phyloP scores from a whole-genome alignment of 345 rosid species.

The Gossypium sturtianum region DNA sequence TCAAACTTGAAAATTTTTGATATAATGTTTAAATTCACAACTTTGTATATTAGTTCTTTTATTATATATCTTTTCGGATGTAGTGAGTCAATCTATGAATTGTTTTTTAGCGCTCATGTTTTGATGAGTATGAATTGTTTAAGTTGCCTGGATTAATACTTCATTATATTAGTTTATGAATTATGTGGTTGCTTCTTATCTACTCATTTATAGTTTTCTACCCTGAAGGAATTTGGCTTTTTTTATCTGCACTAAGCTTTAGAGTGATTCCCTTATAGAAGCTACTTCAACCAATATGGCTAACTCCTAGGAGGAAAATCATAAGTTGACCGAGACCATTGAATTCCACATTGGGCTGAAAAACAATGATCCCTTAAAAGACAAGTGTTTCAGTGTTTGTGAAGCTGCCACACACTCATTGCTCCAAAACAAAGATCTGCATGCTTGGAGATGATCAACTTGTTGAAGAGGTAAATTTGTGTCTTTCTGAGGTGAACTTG shows the following conservation, averaged over 20 bases:
- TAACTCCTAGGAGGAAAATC: neutral
- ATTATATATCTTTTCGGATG: neutral
- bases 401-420: too few relatives aligned
- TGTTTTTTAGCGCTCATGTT: neutral
- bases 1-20: too few relatives aligned
- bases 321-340: neutral
- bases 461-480: neutral
- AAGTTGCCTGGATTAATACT: neutral
- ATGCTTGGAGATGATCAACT: too few relatives aligned
- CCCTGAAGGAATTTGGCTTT: neutral
- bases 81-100: neutral
- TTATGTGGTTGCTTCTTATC: neutral
- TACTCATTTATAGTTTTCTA: neutral
- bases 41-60: too few relatives aligned
- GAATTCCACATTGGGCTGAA: neutral
- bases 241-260: neutral
- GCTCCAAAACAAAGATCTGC: too few relatives aligned
- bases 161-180: neutral
- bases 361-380: too few relatives aligned
- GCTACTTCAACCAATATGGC: neutral
- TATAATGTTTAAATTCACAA: too few relatives aligned
- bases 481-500: neutral
- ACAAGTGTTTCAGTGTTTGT: too few relatives aligned
- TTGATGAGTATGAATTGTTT: too few relatives aligned
- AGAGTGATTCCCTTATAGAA: neutral